Percentiles rank a stretch among this genome's conserved stretches.
Evolutionary conservation across 2,329 filamentous ascomycete genomes (phyloP).

Genomic region (Aspergillus sp.): DNA sequence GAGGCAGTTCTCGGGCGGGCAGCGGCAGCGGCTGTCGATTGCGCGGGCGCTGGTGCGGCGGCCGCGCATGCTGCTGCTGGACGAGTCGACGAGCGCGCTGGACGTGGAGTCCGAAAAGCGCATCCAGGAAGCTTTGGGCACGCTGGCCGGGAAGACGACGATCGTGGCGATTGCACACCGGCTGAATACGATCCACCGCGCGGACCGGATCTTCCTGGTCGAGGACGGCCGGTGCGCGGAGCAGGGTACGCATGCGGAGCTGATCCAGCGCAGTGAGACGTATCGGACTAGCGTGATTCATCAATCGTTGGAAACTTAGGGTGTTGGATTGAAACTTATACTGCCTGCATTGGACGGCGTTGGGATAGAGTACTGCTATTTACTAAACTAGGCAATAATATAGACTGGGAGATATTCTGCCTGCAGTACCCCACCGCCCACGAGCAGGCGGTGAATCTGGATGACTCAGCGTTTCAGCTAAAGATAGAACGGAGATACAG

Average conservation of each 20-base stretch:
- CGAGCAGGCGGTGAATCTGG: no score
- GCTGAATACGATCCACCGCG: slow-evolving; percentile 38
- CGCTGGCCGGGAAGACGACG: slow-evolving; percentile 24
- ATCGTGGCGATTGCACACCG: slow-evolving; percentile 35
- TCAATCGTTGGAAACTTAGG: slow-evolving; percentile 33
- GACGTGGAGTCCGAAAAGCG: slow-evolving; percentile 45
- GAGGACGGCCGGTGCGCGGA: slow-evolving; percentile 42
- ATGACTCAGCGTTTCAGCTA: no score
- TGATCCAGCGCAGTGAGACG: slow-evolving; percentile 40
- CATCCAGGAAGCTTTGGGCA: slow-evolving; percentile 35
- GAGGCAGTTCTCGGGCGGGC: slow-evolving; percentile 47
- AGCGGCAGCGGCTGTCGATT: slow-evolving; percentile 50
- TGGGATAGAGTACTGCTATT: not conserved
- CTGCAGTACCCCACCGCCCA: no score
- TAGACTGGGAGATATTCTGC: no score
- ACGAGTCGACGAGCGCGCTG: slow-evolving; percentile 52
- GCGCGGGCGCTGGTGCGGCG: slow-evolving; percentile 48
- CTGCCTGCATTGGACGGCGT: not conserved
- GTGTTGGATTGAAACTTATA: not conserved
- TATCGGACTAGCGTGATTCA: slow-evolving; percentile 43
- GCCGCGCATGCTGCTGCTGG: slow-evolving; percentile 49
- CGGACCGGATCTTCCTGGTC: slow-evolving; percentile 70
- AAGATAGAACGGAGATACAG: no score
- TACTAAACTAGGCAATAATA: no score
- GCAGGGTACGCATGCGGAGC: slow-evolving; percentile 40